phyloP scores from a whole-genome alignment of 2,329 filamentous ascomycete genomes.

The Pseudogymnoascus sp. region DNA sequence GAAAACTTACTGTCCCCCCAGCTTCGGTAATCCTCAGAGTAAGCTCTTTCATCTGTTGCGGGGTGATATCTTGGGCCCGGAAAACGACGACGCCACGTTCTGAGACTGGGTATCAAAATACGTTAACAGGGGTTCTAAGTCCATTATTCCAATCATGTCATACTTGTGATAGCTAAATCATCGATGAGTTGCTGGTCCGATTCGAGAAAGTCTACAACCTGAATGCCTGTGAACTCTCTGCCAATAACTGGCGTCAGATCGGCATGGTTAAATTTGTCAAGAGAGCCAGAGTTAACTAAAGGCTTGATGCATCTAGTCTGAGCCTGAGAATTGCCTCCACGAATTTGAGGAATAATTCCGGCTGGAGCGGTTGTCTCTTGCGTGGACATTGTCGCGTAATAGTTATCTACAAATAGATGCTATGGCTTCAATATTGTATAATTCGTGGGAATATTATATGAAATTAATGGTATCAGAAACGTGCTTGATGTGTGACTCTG shows the following conservation, averaged over 20 bases:
- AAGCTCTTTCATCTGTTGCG: constrained; percentile 37
- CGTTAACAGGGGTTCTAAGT: background rate
- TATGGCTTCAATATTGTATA: background rate
- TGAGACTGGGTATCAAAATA: constrained; percentile 28
- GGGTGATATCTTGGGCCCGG: constrained; percentile 38
- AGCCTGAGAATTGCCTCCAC: constrained; percentile 10
- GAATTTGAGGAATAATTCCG: background rate
- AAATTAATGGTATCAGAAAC: background rate
- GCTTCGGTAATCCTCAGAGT: constrained; percentile 36
- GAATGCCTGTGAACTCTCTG: constrained; percentile 47
- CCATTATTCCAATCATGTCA: constrained; percentile 4
- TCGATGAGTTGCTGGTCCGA: constrained; percentile 46
- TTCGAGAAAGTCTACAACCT: constrained; percentile 52
- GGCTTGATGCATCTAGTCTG: constrained; percentile 14
- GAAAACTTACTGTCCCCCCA: constrained; percentile 32
- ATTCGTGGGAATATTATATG: background rate
- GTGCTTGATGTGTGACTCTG: background rate
- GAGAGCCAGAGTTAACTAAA: constrained; percentile 21
- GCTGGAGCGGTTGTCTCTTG: background rate
- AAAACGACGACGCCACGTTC: constrained; percentile 43
- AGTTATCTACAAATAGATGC: background rate
- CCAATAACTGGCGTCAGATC: constrained; percentile 32
- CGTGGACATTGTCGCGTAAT: background rate
- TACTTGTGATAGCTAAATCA: constrained; percentile 45
- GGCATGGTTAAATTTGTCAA: constrained; percentile 17